Conservation (phyloP, 2,329 filamentous ascomycete genomes). For the Neoascochyta sp. region DNA sequence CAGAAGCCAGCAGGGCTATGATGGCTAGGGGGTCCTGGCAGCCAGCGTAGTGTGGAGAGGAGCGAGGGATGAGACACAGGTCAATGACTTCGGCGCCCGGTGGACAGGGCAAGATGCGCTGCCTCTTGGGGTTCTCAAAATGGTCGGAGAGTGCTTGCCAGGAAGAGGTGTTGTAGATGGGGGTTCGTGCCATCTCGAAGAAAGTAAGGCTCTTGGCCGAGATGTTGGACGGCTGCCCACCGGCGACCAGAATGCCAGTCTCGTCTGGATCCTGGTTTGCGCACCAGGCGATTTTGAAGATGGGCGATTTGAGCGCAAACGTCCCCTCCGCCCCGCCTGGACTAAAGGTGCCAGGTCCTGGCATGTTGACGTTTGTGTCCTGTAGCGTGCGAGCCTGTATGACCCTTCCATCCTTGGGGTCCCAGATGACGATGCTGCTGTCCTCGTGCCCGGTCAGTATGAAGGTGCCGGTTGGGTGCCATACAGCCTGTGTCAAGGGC, state of each 20-base stretch:
- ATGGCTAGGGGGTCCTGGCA: slow-evolving; percentile 88
- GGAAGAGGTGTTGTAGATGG: slow-evolving; percentile 84
- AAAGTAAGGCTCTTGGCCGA: slow-evolving; percentile 77
- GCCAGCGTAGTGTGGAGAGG: slow-evolving; percentile 80
- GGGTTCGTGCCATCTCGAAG: slow-evolving; percentile 82
- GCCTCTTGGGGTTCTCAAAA: slow-evolving; percentile 70
- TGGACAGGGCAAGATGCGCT: slow-evolving; percentile 70
- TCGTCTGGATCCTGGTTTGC: slow-evolving; percentile 92
- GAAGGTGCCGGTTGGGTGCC: slow-evolving; percentile 94
- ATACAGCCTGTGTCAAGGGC: slow-evolving; percentile 74
- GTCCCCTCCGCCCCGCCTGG: slow-evolving; percentile 47
- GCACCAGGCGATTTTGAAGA: slow-evolving; percentile 83
- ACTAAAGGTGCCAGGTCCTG: slow-evolving; percentile 47
- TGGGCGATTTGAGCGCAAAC: slow-evolving; percentile 65
- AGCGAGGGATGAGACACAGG: slow-evolving; percentile 77
- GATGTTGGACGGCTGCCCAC: slow-evolving; percentile 66
- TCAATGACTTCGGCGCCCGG: slow-evolving; percentile 72
- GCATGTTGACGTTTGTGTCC: slow-evolving; percentile 68
- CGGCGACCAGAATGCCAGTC: slow-evolving; percentile 81
- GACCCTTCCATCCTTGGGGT: slow-evolving; percentile 80
- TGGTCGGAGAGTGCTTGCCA: slow-evolving; percentile 81
- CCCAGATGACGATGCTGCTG: slow-evolving; percentile 89
- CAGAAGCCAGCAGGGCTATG: slow-evolving; percentile 74
- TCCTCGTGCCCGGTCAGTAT: slow-evolving; percentile 85
- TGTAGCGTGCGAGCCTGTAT: slow-evolving; percentile 79